Evolutionary conservation across 2,329 filamentous ascomycete species (phyloP).

Genomic region (Keithomyces neogunnii): DNA sequence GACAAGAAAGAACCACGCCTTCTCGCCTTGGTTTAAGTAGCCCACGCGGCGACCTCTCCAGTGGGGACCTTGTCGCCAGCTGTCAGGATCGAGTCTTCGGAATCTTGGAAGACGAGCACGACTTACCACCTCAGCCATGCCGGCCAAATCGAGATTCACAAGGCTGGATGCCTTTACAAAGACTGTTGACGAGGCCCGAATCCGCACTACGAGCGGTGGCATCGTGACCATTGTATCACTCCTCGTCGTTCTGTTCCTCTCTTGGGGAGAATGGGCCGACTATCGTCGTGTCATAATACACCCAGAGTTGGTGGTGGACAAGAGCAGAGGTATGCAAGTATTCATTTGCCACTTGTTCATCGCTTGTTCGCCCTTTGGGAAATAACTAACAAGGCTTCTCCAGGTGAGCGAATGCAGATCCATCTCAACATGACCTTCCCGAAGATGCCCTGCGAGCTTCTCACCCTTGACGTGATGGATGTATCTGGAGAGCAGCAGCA

Average conservation of each 20-base stretch:
- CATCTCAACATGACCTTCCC: conserved; percentile 97
- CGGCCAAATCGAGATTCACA: conserved; percentile 87
- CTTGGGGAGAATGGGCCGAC: conserved; percentile 93
- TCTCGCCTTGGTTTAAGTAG: neutral
- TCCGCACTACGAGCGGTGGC: conserved; percentile 91
- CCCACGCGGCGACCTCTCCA: neutral
- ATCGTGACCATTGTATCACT: conserved; percentile 90
- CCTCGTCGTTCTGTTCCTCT: conserved; percentile 77
- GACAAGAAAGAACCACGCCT: neutral
- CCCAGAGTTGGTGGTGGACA: conserved; percentile 92
- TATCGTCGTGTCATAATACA: conserved; percentile 80
- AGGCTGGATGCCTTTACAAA: conserved; percentile 98
- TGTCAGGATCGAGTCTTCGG: neutral
- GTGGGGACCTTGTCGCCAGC: neutral
- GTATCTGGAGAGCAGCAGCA: conserved; percentile 95
- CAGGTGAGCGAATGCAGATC: conserved; percentile 97
- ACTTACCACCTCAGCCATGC: conserved; percentile 47
- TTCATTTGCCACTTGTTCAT: neutral
- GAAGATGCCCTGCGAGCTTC: conserved; percentile 83
- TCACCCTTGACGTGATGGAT: conserved; percentile 98
- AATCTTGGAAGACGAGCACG: neutral
- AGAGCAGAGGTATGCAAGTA: conserved; percentile 68
- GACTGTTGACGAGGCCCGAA: conserved; percentile 94
- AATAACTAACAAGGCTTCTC: conserved; percentile 13
- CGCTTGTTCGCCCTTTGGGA: neutral